Evolutionary conservation across 345 rosid genomes (phyloP).

Genomic region (Sisymbrium altissimum): DNA sequence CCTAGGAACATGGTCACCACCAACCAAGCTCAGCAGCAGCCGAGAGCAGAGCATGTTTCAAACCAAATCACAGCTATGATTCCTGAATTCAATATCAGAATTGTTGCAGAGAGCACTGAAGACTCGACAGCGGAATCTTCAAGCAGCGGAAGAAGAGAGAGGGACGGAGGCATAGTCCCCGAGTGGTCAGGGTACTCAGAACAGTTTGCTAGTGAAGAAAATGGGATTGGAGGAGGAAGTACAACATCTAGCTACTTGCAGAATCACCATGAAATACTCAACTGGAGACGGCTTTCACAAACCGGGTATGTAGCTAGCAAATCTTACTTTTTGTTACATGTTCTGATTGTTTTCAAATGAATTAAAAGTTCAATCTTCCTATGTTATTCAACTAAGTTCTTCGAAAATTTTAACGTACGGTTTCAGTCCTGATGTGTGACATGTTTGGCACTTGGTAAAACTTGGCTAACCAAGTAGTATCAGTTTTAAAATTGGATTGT

Average conservation of each 20-base stretch:
- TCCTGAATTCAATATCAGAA: conserved; percentile 41
- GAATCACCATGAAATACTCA: conserved; percentile 79
- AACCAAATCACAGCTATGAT: conserved; percentile 42
- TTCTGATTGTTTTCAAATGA: not conserved
- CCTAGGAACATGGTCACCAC: conserved; percentile 57
- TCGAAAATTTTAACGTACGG: too few relatives aligned
- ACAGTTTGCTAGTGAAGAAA: conserved; percentile 74
- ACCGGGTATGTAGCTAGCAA: conserved; percentile 57
- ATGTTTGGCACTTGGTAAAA: not conserved
- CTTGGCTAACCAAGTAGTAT: not conserved
- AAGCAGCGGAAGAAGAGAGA: conserved; percentile 67
- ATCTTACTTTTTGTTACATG: not conserved
- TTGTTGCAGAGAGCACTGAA: conserved; percentile 53
- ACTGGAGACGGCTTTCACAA: conserved; percentile 85
- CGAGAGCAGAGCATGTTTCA: conserved; percentile 38
- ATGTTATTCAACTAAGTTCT: not conserved
- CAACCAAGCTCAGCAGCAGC: conserved; percentile 49
- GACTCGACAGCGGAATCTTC: conserved; percentile 95
- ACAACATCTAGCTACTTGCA: conserved; percentile 73
- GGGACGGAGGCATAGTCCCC: conserved; percentile 93
- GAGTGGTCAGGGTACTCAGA: conserved; percentile 92
- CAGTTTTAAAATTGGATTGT: not conserved
- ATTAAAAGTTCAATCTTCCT: not conserved
- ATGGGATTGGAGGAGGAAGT: conserved; percentile 59
- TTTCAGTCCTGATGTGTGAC: not conserved